Evolutionary conservation across 2,329 filamentous ascomycete species (phyloP).

Genomic region (Claviceps pusilla): DNA sequence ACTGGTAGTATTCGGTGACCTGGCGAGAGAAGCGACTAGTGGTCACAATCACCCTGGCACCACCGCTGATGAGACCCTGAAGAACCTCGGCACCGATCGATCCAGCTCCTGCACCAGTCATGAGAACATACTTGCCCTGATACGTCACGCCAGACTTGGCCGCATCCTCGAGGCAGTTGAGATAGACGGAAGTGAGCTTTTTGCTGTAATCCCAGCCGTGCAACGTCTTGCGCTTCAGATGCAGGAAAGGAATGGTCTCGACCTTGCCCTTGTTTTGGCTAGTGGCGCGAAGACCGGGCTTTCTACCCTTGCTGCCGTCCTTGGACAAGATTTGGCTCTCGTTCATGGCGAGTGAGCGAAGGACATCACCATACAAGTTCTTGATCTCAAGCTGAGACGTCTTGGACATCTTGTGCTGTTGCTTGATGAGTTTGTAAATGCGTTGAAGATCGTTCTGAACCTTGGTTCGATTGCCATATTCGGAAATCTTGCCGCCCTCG

Average conservation of each 20-base stretch:
- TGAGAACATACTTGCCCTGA: constrained; percentile 86
- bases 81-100: constrained; percentile 96
- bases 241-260: constrained; percentile 93
- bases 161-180: constrained; percentile 81
- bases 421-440: constrained; percentile 96
- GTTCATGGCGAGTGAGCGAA: constrained; percentile 92
- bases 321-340: constrained; percentile 91
- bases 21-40: constrained; percentile 93
- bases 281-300: constrained; percentile 34
- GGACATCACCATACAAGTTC: constrained; percentile 81
- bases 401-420: constrained; percentile 96
- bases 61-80: constrained; percentile 88
- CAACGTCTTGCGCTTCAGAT: constrained; percentile 84
- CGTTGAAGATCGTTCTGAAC: constrained; percentile 89
- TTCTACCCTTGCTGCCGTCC: constrained; percentile 57
- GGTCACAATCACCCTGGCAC: constrained; percentile 91
- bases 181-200: constrained; percentile 84
- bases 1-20: constrained; percentile 98
- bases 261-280: constrained; percentile 70
- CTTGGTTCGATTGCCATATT: constrained; percentile 96
- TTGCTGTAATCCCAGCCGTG: constrained; percentile 99
- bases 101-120: constrained; percentile 95
- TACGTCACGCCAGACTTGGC: constrained; percentile 80
- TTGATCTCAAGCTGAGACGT: constrained; percentile 94
- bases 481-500: constrained; percentile 92